Percentiles rank a stretch among this genome's conserved stretches.
phyloP scores from a whole-genome alignment of 257 asterid species.

The Solanum pinnatisectum region DNA sequence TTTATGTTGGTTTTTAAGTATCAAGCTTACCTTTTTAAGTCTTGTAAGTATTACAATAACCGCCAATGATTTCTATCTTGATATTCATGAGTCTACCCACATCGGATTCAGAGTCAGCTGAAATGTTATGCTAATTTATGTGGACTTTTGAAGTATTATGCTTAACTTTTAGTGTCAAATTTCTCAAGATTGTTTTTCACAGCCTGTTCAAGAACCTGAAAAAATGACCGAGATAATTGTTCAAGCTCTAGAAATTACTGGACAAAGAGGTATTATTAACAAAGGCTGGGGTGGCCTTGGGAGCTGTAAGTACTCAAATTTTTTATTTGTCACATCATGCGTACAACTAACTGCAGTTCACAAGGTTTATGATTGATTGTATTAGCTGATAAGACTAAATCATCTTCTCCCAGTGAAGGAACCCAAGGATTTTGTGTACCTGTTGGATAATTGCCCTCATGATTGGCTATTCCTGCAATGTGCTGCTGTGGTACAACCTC shows the following conservation, averaged over 20 bases:
- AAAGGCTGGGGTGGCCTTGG: constrained; percentile 99
- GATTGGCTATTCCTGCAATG: constrained; percentile 89
- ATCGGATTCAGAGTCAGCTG: neutral
- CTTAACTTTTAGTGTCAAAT: neutral
- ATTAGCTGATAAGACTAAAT: neutral
- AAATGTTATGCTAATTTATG: neutral
- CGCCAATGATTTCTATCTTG: neutral
- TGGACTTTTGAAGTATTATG: neutral
- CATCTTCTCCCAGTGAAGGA: constrained; percentile 47
- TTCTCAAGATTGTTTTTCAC: constrained; percentile 3
- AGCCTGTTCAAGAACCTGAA: constrained; percentile 87
- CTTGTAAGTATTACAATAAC: neutral
- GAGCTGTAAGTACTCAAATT: constrained; percentile 32
- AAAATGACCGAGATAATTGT: constrained; percentile 77
- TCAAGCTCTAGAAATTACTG: constrained; percentile 66
- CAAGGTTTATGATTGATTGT: neutral
- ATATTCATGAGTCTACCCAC: neutral
- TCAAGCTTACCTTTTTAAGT: neutral
- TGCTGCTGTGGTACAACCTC: constrained; percentile 64
- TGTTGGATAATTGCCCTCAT: constrained; percentile 78
- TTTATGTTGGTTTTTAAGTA: neutral
- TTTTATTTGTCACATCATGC: neutral
- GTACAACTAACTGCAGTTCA: neutral
- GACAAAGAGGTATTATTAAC: constrained; percentile 86
- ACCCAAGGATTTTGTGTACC: constrained; percentile 56